Evolutionary conservation across 73 alveolate genomes (phyloP).

Genomic region (Paramecium caudatum): DNA sequence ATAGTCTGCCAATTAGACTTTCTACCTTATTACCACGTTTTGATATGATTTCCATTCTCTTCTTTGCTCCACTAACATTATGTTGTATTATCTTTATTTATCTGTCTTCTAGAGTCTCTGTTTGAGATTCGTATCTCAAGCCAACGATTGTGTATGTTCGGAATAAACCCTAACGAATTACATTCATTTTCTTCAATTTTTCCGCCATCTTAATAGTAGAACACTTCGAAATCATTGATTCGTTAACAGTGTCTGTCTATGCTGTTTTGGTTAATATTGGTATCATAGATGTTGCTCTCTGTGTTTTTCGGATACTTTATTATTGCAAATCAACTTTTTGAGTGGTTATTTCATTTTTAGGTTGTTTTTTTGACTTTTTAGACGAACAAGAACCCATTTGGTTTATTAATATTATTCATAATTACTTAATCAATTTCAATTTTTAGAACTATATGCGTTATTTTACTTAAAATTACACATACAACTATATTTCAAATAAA

Average conservation of each 20-base stretch:
- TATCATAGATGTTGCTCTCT: not conserved
- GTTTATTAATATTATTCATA: too few species aligned
- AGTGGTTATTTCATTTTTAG: too few species aligned
- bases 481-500: too few species aligned
- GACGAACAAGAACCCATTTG: too few species aligned
- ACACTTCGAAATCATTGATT: not conserved
- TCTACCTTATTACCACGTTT: not conserved
- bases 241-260: constrained; percentile 4
- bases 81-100: constrained; percentile 7
- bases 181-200: not conserved
- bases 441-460: too few species aligned
- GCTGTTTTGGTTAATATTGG: not conserved
- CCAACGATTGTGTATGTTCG: not conserved
- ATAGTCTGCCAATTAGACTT: not conserved
- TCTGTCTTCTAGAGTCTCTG: not conserved
- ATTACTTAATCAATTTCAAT: too few species aligned
- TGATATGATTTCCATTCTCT: not conserved
- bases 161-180: not conserved
- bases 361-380: too few species aligned
- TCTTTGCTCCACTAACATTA: constrained; percentile 10
- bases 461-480: too few species aligned
- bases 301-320: too few species aligned
- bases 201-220: not conserved
- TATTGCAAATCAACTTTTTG: too few species aligned
- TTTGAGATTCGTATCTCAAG: not conserved